Evolutionary conservation across 345 rosid genomes (phyloP), one percentile per base, ranked within the genome.

Genomic region (Eucalyptus cloeziana): DNA sequence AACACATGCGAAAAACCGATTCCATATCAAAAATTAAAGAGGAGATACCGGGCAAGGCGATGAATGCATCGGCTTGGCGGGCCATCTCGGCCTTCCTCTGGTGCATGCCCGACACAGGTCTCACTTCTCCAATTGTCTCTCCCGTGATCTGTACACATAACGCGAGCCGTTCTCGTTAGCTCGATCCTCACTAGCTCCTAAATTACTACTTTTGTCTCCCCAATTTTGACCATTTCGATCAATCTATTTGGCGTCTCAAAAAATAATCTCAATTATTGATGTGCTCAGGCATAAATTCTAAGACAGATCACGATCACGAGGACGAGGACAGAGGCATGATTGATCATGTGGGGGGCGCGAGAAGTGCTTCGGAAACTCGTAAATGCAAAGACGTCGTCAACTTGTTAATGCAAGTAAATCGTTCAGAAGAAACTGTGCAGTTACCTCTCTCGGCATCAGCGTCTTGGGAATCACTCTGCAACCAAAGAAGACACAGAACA

Each of bases 1-100:
- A 37, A 15, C 8, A 40, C 21, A 24, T 6, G 7, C 33, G 7
- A 86, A 86, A 33, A 49, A 19, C 16, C 16, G 33, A 27, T 27
- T 37, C 83, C 47, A 37, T 1, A 12, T 76, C 25, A 49, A 44
- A 44, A 44, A 19, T 5, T 3, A 49, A 50, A 43, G 37, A 52
- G 67, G 31, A 40, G 45, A 31, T 87, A 94, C 97, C 97, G 44
- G 98, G 98, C 60, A 96, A 90, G 83, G 98, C 98, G 43, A 96
- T 92, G 88, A 96, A 96, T 22, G 98, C 98, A 62, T 96, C 98
- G 49, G 98, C 98, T 87, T 96, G 96, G n/a, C 96, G 96, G 71
- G 98, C 94, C 98, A 96, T 96, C 93, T 95, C 98, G 27, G 98
- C 98, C 89, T 96, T 96, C 85, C 98, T 91, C 88, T 96, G 96